Evolutionary conservation across 139 green algal species (phyloP), one percentile per base, ranked within the genome.

Genomic region (Tetraselmis striata): DNA sequence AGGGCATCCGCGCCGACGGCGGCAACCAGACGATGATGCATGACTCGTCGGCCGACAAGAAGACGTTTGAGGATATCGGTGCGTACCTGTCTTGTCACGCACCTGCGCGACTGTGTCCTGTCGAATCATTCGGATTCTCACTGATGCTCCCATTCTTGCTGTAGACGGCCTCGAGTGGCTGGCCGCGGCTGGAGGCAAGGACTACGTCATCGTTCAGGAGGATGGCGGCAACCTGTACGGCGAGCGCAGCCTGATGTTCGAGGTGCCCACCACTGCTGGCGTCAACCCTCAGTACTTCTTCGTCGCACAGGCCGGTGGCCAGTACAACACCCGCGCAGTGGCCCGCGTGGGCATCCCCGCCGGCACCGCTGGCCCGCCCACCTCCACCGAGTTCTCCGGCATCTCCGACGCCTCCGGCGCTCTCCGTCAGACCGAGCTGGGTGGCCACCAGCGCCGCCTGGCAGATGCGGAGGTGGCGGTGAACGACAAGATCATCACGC

Each of bases 171-270:
- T 84, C 23, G 74, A 84, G 58, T 84, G 81, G 81, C 59, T 83
- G 59, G 58, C 58, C 25, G 80, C 59, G 27, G 26, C 74, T 5
- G 59, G 80, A 29, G 30, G 45, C 74, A n/a, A n/a, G n/a, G 81
- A 84, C 30, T 84, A 84, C 81, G 31, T 84, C 22, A 28, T 84
- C 29, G 80, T 84, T 75, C 81, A 84, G 45, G 81, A 84, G 75
- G 81, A 84, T 28, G 81, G 74, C 30, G 81, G 81, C 45, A 84
- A 84, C 74, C 1, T 23, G 1, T 84, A 80, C 30, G 81, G 81
- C 28, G 81, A 84, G 74, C 81, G 81, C 81, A 74, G 31, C 24
- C 28, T 84, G 28, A 75, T 84, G 74, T 76, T 31, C 29, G 74
- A 80, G 30, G 58, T 32, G 59, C 74, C 31, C 2, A 59, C 74